Evolutionary conservation across 768 basidiomycete genomes (phyloP).

Genomic region (Amanita fuliginea): DNA sequence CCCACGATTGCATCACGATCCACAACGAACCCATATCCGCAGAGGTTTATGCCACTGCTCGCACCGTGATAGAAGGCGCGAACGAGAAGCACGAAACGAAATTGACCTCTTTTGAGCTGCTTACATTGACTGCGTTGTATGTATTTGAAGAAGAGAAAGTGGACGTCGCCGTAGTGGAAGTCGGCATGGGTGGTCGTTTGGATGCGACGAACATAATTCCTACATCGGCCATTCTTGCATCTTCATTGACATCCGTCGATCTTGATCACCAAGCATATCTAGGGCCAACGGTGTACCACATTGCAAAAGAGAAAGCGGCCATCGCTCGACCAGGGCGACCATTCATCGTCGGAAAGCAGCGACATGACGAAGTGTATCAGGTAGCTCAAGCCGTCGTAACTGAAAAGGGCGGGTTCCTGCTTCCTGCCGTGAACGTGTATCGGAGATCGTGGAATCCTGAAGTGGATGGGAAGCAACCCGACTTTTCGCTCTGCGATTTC

Average conservation of each 20-base stretch:
- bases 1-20: slow-evolving; percentile 69
- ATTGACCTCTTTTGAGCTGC: slow-evolving; percentile 73
- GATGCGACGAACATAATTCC: slow-evolving; percentile 93
- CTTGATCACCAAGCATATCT: slow-evolving; percentile 91
- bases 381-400: slow-evolving; percentile 21
- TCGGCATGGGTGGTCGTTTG: slow-evolving; percentile 86
- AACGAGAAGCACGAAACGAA: slow-evolving; percentile 31
- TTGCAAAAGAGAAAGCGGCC: slow-evolving; percentile 74
- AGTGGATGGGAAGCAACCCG: slow-evolving; percentile 20
- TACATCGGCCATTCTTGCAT: slow-evolving; percentile 54
- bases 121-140: slow-evolving; percentile 71
- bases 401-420: slow-evolving; percentile 26
- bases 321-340: slow-evolving; percentile 57
- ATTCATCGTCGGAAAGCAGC: slow-evolving; percentile 61
- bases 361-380: slow-evolving; percentile 32
- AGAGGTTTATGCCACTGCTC: slow-evolving; percentile 34
- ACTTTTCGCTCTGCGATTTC: slow-evolving; percentile 23
- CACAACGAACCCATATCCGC: slow-evolving; percentile 40
- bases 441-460: slow-evolving; percentile 22
- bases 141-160: slow-evolving; percentile 62
- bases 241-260: slow-evolving; percentile 80
- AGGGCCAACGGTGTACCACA: slow-evolving; percentile 62
- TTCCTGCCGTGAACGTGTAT: slow-evolving; percentile 24
- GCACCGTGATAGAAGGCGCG: slow-evolving; percentile 34
- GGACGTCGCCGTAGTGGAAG: slow-evolving; percentile 83